These are phyloP conservation scores for Cerrena zonata DNA, from an alignment of 1,284 basidiomycete species.

Conservation along the genomic window DNA sequence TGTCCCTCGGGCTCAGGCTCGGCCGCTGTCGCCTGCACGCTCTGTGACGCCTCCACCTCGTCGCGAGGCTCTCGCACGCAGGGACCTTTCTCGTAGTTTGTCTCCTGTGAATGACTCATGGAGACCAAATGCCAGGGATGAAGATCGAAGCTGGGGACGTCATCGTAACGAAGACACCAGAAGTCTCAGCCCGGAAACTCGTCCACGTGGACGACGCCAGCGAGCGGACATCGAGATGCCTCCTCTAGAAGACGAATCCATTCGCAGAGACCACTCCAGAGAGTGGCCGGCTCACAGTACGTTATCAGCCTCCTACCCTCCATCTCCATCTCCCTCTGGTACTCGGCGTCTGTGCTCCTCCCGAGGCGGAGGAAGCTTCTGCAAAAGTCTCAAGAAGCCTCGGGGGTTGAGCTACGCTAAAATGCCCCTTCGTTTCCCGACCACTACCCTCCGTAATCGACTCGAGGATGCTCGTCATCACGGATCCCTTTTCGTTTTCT, in stretches of 20 bases:
- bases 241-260: slow-evolving; percentile 21
- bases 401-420: slow-evolving; percentile 44
- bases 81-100: slow-evolving; percentile 16
- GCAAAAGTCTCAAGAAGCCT: slow-evolving; percentile 46
- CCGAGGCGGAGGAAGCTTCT: slow-evolving; percentile 43
- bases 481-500: slow-evolving; percentile 36
- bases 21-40: too few species aligned
- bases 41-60: slow-evolving; percentile 19
- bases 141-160: slow-evolving; percentile 16
- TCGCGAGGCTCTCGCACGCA: slow-evolving; percentile 13
- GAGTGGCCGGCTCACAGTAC: slow-evolving; percentile 62
- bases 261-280: slow-evolving; percentile 34
- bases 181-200: slow-evolving; percentile 18
- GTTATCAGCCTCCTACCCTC: slow-evolving; percentile 66
- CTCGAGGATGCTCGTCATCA: slow-evolving; percentile 52
- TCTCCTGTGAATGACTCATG: slow-evolving; percentile 14
- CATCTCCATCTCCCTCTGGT: slow-evolving; percentile 37
- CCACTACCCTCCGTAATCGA: slow-evolving; percentile 43
- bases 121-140: not conserved
- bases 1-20: slow-evolving; percentile 5
- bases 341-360: slow-evolving; percentile 38
- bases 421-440: slow-evolving; percentile 38
- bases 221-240: slow-evolving; percentile 13
- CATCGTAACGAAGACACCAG: slow-evolving; percentile 18
- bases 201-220: slow-evolving; percentile 18